These are phyloP conservation scores for Cladosporium colombiae DNA, from an alignment of 2,329 filamentous ascomycete species.

Conservation along the genomic window DNA sequence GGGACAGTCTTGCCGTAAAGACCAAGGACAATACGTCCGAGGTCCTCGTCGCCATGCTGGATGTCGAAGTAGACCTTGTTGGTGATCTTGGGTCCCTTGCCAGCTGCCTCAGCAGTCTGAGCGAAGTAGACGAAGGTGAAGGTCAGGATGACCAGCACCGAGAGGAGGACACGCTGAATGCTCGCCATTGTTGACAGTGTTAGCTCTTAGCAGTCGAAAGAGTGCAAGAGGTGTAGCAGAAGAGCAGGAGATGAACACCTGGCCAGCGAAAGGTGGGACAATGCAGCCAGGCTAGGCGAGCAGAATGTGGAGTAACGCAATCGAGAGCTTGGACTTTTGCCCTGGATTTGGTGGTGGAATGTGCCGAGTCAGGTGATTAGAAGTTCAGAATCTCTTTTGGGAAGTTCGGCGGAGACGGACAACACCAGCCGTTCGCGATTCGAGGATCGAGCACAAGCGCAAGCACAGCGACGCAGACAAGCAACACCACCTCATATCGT, in stretches of 20 bases:
- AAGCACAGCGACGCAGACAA: background rate
- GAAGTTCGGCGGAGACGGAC: background rate
- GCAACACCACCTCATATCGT: background rate
- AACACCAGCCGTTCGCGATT: background rate
- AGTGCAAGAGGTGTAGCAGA: conserved; percentile 8
- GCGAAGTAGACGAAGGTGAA: conserved; percentile 74
- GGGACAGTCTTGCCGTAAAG: conserved; percentile 87
- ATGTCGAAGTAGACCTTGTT: conserved; percentile 78
- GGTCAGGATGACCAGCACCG: conserved; percentile 74
- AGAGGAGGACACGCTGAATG: conserved; percentile 68
- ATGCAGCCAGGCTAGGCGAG: background rate
- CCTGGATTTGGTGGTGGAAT: background rate
- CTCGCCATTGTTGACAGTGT: conserved; percentile 66
- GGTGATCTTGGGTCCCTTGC: conserved; percentile 66
- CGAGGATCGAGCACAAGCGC: background rate
- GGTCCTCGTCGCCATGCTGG: conserved; percentile 68
- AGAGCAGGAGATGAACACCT: conserved; percentile 24
- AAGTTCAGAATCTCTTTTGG: background rate
- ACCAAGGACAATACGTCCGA: conserved; percentile 77
- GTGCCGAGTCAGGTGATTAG: background rate
- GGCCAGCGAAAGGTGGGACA: conserved; percentile 11
- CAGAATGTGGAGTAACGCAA: conserved; percentile 4
- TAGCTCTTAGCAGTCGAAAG: conserved; percentile 2
- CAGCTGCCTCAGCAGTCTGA: conserved; percentile 67
- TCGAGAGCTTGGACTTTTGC: background rate